Percentiles rank a stretch among this genome's conserved stretches.
Conservation (phyloP, 768 basidiomycete species). For the Pleurotus pulmonarius region DNA sequence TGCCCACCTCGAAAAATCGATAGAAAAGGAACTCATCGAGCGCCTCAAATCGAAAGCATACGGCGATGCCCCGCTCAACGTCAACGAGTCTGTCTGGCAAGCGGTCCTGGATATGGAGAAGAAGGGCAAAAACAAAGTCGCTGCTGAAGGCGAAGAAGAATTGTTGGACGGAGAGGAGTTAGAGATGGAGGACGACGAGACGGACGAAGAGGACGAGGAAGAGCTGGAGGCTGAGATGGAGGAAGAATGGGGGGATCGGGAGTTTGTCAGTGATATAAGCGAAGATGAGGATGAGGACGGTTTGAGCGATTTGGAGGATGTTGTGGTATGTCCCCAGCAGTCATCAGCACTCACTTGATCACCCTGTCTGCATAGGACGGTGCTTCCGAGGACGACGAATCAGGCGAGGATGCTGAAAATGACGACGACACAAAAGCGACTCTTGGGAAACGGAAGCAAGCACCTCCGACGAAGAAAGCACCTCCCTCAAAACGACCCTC, state of each 20-base stretch:
- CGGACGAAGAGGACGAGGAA: constrained; percentile 60
- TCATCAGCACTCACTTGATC: constrained; percentile 9
- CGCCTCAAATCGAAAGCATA: constrained; percentile 96
- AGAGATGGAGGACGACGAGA: constrained; percentile 53
- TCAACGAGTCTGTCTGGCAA: constrained; percentile 96
- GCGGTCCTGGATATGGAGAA: constrained; percentile 85
- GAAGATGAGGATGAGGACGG: constrained; percentile 62
- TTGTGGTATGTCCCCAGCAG: constrained; percentile 32
- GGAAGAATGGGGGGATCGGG: constrained; percentile 58
- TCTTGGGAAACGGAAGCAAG: constrained; percentile 67
- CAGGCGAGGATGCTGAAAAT: constrained; percentile 32
- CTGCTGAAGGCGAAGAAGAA: too few relatives aligned
- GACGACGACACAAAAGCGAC: constrained; percentile 34
- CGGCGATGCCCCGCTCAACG: constrained; percentile 95
- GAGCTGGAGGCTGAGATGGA: constrained; percentile 45
- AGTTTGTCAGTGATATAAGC: constrained; percentile 75
- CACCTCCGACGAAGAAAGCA: constrained; percentile 37
- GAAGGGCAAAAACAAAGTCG: constrained; percentile 30
- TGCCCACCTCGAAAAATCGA: constrained; percentile 90
- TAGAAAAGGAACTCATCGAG: constrained; percentile 94
- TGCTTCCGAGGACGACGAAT: constrained; percentile 36
- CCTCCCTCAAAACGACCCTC: constrained; percentile 47
- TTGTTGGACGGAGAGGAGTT: constrained; percentile 37
- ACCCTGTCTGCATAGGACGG: constrained; percentile 35
- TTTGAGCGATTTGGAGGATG: constrained; percentile 68